phyloP scores from a whole-genome alignment of 805 yeast species.

The Wickerhamomyces strasburgensis region DNA sequence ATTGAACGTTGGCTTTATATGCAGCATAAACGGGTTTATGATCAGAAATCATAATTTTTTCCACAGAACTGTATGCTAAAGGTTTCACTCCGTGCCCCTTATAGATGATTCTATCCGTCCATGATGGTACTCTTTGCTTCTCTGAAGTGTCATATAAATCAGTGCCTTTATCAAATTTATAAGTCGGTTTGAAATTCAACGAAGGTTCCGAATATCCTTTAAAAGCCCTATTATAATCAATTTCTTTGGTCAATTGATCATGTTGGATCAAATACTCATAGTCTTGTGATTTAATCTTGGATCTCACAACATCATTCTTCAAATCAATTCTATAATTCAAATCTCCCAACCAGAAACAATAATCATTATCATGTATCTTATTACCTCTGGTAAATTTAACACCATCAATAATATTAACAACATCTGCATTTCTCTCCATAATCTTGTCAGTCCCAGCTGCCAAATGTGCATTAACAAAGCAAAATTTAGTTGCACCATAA shows the following conservation, averaged over 20 bases:
- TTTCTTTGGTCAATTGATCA: slow-evolving; percentile 79
- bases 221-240: slow-evolving; percentile 64
- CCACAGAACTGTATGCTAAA: slow-evolving; percentile 62
- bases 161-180: slow-evolving; percentile 86
- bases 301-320: slow-evolving; percentile 70
- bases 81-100: slow-evolving; percentile 57
- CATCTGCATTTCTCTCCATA: slow-evolving; percentile 84
- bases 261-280: slow-evolving; percentile 48
- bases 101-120: slow-evolving; percentile 89
- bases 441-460: slow-evolving; percentile 87
- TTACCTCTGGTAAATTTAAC: slow-evolving; percentile 74
- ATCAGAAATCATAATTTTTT: slow-evolving; percentile 64
- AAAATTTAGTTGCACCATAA: slow-evolving; percentile 73
- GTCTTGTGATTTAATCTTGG: slow-evolving; percentile 41
- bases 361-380: slow-evolving; percentile 76
- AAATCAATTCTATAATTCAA: slow-evolving; percentile 76
- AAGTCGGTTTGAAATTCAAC: slow-evolving; percentile 81
- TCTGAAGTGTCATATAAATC: slow-evolving; percentile 81
- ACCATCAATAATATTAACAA: slow-evolving; percentile 67
- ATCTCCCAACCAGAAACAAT: slow-evolving; percentile 92
- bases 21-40: slow-evolving; percentile 91
- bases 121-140: slow-evolving; percentile 88
- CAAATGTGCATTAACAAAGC: slow-evolving; percentile 84
- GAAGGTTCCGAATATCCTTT: slow-evolving; percentile 72
- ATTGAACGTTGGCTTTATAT: slow-evolving; percentile 58